phyloP scores from a whole-genome alignment of 192 early-diverging fungal species.

The Chytriomyces confervae region DNA sequence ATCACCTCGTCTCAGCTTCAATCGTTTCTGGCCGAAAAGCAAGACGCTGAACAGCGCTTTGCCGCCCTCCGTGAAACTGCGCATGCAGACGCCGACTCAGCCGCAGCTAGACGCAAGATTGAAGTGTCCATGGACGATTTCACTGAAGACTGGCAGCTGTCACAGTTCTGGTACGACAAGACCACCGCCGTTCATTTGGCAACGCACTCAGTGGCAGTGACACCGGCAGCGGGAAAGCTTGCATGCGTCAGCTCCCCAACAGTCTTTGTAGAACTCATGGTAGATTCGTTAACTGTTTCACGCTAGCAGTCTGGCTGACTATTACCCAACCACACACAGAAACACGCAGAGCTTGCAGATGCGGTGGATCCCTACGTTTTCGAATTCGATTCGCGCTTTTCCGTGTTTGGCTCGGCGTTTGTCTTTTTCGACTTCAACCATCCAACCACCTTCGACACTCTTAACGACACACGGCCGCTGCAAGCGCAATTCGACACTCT shows the following conservation, averaged over 20 bases:
- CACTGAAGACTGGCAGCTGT: conserved; percentile 80
- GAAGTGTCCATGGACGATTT: conserved; percentile 66
- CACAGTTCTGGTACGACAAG: conserved; percentile 56
- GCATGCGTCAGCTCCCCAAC: conserved; percentile 69
- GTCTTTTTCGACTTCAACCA: conserved; percentile 78
- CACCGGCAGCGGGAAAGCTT: conserved; percentile 48
- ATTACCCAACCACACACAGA: conserved; percentile 4
- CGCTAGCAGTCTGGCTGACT: too few relatives aligned
- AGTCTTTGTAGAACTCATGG: conserved; percentile 69
- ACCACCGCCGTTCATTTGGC: conserved; percentile 57
- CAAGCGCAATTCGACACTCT: conserved; percentile 65
- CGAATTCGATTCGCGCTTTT: conserved; percentile 78
- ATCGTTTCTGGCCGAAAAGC: conserved; percentile 70
- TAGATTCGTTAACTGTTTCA: conserved; percentile 23
- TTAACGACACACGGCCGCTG: conserved; percentile 15
- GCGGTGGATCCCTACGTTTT: conserved; percentile 56
- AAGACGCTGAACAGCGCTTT: conserved; percentile 66
- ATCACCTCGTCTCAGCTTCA: conserved; percentile 46
- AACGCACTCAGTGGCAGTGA: conserved; percentile 52
- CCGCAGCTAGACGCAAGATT: conserved; percentile 27
- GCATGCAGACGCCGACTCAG: conserved; percentile 44
- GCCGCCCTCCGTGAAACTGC: conserved; percentile 52
- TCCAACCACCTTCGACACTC: conserved; percentile 51
- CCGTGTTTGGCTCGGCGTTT: conserved; percentile 69
- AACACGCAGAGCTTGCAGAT: conserved; percentile 45